phyloP scores from a whole-genome alignment of 2,329 filamentous ascomycete genomes.

The Scedosporium minutisporum region DNA sequence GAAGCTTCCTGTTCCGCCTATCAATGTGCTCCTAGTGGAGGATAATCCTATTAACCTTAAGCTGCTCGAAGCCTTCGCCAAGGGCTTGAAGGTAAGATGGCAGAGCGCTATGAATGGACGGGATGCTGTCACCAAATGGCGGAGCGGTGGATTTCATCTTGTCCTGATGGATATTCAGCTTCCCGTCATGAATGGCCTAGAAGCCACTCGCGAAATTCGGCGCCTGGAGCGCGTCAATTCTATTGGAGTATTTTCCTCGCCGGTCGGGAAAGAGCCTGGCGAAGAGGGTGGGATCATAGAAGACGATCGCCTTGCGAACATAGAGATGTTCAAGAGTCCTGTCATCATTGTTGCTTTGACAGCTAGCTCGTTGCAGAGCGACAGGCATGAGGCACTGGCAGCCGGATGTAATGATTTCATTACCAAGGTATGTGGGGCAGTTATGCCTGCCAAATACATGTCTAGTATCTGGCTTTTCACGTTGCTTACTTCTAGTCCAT shows the following conservation, averaged over 20 bases:
- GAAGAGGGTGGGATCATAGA: constrained; percentile 34
- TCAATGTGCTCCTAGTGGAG: constrained; percentile 95
- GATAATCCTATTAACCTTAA: constrained; percentile 97
- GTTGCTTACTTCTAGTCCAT: constrained; percentile 10
- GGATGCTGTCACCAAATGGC: constrained; percentile 91
- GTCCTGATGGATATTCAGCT: constrained; percentile 98
- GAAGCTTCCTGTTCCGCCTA: constrained; percentile 67
- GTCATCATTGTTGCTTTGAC: constrained; percentile 97
- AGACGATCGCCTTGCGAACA: constrained; percentile 55
- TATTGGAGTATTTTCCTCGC: constrained; percentile 82
- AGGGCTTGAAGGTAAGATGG: constrained; percentile 90
- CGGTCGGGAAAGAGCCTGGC: constrained; percentile 43
- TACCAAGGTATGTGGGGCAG: constrained; percentile 62
- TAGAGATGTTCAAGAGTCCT: constrained; percentile 78
- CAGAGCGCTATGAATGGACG: constrained; percentile 93
- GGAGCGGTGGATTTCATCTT: constrained; percentile 82
- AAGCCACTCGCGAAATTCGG: constrained; percentile 90
- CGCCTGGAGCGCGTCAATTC: constrained; percentile 81
- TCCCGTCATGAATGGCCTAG: constrained; percentile 89
- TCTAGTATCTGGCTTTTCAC: background rate
- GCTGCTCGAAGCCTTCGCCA: constrained; percentile 90
- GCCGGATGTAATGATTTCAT: constrained; percentile 97
- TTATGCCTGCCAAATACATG: background rate
- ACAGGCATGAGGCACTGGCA: constrained; percentile 87
- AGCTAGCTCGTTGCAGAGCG: constrained; percentile 86